phyloP scores from a whole-genome alignment of 805 yeast genomes.

The Pichia kluyveri region DNA sequence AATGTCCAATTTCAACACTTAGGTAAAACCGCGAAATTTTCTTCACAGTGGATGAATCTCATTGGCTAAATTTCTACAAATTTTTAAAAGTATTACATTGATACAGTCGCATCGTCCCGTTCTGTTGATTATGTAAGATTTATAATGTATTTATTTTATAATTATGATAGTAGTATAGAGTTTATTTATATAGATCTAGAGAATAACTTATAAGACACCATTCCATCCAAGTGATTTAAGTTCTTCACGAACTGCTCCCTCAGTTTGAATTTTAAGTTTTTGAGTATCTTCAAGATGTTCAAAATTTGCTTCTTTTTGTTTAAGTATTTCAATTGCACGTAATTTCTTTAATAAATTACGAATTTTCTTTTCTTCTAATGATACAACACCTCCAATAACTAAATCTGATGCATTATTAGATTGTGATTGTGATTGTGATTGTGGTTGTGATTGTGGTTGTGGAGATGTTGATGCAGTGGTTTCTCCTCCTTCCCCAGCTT shows the following conservation, averaged over 20 bases:
- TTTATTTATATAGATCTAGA: no score
- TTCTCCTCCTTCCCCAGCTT: constrained; percentile 5
- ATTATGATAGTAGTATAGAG: no score
- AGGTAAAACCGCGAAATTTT: no score
- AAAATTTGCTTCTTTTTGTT: constrained; percentile 74
- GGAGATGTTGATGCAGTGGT: not conserved
- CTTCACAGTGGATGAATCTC: no score
- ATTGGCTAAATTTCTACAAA: no score
- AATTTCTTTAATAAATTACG: constrained; percentile 85
- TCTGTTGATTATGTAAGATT: no score
- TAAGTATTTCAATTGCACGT: constrained; percentile 89
- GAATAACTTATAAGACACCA: not conserved
- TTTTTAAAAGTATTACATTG: no score
- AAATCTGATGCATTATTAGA: constrained; percentile 18
- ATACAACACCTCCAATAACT: constrained; percentile 52
- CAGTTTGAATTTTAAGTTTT: constrained; percentile 79
- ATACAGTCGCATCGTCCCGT: no score
- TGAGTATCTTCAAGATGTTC: constrained; percentile 91
- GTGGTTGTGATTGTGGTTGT: no score
- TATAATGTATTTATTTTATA: no score
- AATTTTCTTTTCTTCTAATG: constrained; percentile 86
- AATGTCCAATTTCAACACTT: no score
- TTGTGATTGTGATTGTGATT: no score
- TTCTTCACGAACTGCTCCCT: constrained; percentile 69
- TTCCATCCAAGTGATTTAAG: constrained; percentile 63